These are phyloP conservation scores for Ustanciosporium gigantosporum DNA, from an alignment of 1,284 basidiomycete genomes.

Conservation along the genomic window DNA sequence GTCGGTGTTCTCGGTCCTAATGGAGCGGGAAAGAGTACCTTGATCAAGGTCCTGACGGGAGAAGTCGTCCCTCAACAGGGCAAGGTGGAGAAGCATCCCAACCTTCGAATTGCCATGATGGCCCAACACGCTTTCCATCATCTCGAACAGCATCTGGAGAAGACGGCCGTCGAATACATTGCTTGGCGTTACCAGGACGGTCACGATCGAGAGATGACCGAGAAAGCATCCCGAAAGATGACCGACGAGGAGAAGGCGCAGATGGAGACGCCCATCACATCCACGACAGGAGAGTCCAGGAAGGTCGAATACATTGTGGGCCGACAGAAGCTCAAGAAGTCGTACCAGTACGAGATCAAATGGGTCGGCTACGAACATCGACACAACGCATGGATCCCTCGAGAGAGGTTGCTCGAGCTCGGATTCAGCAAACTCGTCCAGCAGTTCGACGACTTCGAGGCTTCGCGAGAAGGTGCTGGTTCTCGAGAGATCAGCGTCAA, in stretches of 20 bases:
- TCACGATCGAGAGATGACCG: slow-evolving; percentile 90
- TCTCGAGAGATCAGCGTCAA: slow-evolving; percentile 69
- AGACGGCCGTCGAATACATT: slow-evolving; percentile 59
- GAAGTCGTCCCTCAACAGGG: slow-evolving; percentile 92
- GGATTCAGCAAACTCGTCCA: slow-evolving; percentile 90
- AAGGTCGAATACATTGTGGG: slow-evolving; percentile 89
- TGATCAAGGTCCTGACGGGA: slow-evolving; percentile 94
- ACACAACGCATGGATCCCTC: slow-evolving; percentile 90
- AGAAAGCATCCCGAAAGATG: slow-evolving; percentile 84
- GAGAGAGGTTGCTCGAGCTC: slow-evolving; percentile 83
- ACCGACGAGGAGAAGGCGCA: slow-evolving; percentile 83
- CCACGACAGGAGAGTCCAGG: slow-evolving; percentile 86
- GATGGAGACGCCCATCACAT: slow-evolving; percentile 85
- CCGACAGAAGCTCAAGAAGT: slow-evolving; percentile 94
- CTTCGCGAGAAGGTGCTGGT: slow-evolving; percentile 70
- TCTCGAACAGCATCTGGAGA: slow-evolving; percentile 60
- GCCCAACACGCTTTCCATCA: slow-evolving; percentile 75
- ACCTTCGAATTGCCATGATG: slow-evolving; percentile 93
- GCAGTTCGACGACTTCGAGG: slow-evolving; percentile 95
- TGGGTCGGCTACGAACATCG: slow-evolving; percentile 92
- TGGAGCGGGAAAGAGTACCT: slow-evolving; percentile 70
- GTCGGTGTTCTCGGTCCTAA: slow-evolving; percentile 62
- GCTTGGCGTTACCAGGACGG: slow-evolving; percentile 99
- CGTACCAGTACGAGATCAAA: slow-evolving; percentile 92
- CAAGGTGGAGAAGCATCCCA: slow-evolving; percentile 91